Conservation (phyloP, 345 rosid genomes). For the Passiflora organensis region DNA sequence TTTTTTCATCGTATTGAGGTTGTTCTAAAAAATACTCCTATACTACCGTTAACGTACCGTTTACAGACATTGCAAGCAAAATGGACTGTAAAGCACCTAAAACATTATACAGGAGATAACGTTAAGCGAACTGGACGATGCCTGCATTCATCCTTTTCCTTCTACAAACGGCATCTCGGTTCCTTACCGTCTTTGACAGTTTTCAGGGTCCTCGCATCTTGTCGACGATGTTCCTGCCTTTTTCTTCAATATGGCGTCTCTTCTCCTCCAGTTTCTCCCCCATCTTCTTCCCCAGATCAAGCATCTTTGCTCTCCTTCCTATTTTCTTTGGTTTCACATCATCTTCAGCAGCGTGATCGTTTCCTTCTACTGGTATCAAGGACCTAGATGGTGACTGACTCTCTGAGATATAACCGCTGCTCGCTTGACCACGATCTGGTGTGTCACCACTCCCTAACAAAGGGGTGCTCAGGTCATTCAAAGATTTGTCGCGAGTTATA, state of each 20-base stretch:
- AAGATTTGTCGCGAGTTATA: conserved; percentile 27
- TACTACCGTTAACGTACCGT: too few species aligned
- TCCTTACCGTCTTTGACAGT: too few species aligned
- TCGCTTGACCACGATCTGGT: conserved; percentile 23
- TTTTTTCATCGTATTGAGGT: too few species aligned
- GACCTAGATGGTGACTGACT: conserved; percentile 27
- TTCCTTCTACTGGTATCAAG: conserved; percentile 20
- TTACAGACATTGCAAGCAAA: too few species aligned
- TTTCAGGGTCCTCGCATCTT: conserved; percentile 74
- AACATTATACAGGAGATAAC: too few species aligned
- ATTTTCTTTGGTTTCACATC: conserved; percentile 51
- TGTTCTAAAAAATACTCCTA: too few species aligned
- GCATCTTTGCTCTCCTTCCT: conserved; percentile 69
- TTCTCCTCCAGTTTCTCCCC: conserved; percentile 88
- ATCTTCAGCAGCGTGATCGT: conserved; percentile 30
- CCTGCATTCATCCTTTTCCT: too few species aligned
- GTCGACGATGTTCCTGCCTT: conserved; percentile 66
- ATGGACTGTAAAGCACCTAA: too few species aligned
- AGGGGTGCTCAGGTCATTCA: conserved; percentile 51
- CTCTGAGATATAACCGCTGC: conserved; percentile 22
- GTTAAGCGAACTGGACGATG: too few species aligned
- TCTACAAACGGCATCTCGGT: too few species aligned
- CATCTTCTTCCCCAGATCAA: conserved; percentile 79
- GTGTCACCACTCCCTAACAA: conserved; percentile 35
- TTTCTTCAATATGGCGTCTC: conserved; percentile 81